Conservation (phyloP, 73 alveolate species). For the Paramecium octaurelia region DNA sequence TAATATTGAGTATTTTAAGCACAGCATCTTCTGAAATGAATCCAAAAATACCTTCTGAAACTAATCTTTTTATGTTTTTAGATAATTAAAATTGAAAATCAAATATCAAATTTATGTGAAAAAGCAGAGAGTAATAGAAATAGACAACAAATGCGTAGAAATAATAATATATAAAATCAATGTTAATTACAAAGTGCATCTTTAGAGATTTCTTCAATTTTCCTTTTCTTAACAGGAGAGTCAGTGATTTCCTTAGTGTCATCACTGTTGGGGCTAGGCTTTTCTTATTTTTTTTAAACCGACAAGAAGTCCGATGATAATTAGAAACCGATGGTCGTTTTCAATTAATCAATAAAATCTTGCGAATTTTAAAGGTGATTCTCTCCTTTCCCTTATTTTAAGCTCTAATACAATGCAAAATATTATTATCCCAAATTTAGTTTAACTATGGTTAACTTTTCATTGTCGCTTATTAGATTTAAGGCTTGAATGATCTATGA, state of each 20-base stretch:
- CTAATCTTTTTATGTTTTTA: background rate
- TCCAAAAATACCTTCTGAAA: background rate
- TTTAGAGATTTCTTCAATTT: background rate
- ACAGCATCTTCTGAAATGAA: too few relatives aligned
- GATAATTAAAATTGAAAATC: background rate
- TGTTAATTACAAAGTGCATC: constrained; percentile 5
- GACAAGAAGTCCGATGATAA: background rate
- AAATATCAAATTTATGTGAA: background rate
- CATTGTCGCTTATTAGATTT: background rate
- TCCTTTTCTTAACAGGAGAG: background rate
- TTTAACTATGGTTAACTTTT: background rate
- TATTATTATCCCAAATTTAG: background rate
- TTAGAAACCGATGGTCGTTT: background rate
- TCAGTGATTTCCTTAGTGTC: constrained; percentile 5
- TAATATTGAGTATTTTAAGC: too few relatives aligned
- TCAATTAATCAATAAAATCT: background rate
- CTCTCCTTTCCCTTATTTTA: background rate
- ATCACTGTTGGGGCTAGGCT: background rate
- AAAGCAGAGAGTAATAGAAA: background rate
- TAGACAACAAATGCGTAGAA: background rate
- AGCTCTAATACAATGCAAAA: background rate
- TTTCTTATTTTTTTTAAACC: background rate
- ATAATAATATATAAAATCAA: background rate
- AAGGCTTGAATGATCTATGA: background rate
- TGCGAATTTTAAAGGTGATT: background rate